Conservation (phyloP, 2,329 filamentous ascomycete genomes). For the Diplodia corticola region DNA sequence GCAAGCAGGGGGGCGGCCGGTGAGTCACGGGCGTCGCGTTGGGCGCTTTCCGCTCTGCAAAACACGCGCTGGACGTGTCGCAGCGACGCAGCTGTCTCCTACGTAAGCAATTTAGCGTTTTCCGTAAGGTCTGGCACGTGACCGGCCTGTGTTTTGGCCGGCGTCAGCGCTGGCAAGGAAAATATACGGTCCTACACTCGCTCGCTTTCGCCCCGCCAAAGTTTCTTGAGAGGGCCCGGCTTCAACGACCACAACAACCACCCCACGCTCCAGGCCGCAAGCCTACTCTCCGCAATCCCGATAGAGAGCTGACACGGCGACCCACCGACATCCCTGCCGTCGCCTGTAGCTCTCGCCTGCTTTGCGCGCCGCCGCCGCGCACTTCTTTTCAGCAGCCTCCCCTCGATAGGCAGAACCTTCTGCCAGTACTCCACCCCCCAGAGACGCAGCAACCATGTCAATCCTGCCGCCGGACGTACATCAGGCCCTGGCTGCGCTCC, state of each 20-base stretch:
- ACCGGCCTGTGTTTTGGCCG: background rate
- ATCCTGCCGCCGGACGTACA: slow-evolving; percentile 82
- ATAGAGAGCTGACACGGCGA: background rate
- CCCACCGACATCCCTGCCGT: slow-evolving; percentile 4
- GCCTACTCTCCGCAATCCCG: background rate
- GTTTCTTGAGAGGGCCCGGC: background rate
- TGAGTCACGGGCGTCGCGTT: slow-evolving; percentile 5
- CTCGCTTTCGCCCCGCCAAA: background rate
- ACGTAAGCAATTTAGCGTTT: background rate
- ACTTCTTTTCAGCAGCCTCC: background rate
- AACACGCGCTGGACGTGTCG: slow-evolving; percentile 16
- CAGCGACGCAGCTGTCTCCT: background rate
- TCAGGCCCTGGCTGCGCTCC: slow-evolving; percentile 78
- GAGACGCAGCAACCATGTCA: slow-evolving; percentile 63
- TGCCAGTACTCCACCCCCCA: background rate
- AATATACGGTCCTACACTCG: background rate
- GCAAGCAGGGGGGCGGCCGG: background rate
- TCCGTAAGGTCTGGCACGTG: background rate
- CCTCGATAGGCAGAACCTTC: background rate
- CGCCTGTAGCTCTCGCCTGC: background rate
- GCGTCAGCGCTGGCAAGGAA: background rate
- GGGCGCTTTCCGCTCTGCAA: background rate
- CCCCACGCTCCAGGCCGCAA: background rate
- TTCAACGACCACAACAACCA: slow-evolving; percentile 5
- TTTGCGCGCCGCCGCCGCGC: slow-evolving; percentile 19